Evolutionary conservation across 768 basidiomycete species (phyloP).

Genomic region (Termitomyces sp.): DNA sequence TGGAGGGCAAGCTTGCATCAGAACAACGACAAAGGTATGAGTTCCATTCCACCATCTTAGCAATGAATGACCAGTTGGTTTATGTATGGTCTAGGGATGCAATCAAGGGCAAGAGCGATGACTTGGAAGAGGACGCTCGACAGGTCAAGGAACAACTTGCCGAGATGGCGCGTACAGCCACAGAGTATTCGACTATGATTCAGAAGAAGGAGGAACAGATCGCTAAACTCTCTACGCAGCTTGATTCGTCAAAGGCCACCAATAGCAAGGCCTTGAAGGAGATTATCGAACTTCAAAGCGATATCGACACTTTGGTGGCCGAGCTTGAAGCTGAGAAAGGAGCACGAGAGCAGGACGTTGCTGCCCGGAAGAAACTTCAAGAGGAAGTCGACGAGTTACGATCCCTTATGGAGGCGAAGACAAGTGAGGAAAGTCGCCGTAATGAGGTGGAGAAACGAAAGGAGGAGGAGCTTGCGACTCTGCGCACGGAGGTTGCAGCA

Average conservation of each 20-base stretch:
- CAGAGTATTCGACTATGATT: slow-evolving; percentile 73
- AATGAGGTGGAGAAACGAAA: slow-evolving; percentile 85
- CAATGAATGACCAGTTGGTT: slow-evolving; percentile 2
- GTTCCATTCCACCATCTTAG: not conserved
- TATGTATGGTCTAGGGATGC: slow-evolving; percentile 50
- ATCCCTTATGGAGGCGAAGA: slow-evolving; percentile 78
- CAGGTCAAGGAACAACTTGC: slow-evolving; percentile 74
- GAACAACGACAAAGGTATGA: slow-evolving; percentile 63
- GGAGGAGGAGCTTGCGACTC: slow-evolving; percentile 75
- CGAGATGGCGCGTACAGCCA: slow-evolving; percentile 73
- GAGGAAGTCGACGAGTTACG: slow-evolving; percentile 87
- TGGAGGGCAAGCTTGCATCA: slow-evolving; percentile 67
- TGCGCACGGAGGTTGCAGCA: slow-evolving; percentile 61
- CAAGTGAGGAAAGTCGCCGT: slow-evolving; percentile 81
- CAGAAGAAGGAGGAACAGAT: slow-evolving; percentile 77
- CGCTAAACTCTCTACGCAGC: slow-evolving; percentile 48
- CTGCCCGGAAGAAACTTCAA: slow-evolving; percentile 62
- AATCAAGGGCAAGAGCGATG: slow-evolving; percentile 55
- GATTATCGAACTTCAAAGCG: slow-evolving; percentile 65
- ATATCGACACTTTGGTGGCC: slow-evolving; percentile 61
- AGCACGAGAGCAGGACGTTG: slow-evolving; percentile 44
- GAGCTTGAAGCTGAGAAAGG: slow-evolving; percentile 62
- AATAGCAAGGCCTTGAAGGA: slow-evolving; percentile 55
- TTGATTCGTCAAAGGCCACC: slow-evolving; percentile 54
- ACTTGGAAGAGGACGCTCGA: slow-evolving; percentile 66